Percentiles rank a stretch among this genome's conserved stretches.
These are phyloP conservation scores for Penicillium fuscoglaucum DNA, from an alignment of 2,329 filamentous ascomycete species.

Conservation along the genomic window DNA sequence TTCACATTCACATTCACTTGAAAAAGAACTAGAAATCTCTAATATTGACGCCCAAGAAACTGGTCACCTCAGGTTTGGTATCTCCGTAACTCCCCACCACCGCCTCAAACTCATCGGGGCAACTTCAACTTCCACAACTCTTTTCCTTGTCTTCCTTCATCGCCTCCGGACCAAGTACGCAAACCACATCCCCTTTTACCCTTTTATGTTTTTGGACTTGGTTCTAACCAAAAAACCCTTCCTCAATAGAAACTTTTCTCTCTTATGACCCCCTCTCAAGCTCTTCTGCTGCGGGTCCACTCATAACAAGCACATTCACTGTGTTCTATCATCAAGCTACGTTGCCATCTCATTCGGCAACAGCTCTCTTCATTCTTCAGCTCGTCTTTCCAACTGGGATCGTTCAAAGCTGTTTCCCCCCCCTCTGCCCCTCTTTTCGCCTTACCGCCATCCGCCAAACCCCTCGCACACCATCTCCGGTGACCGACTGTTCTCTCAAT, in stretches of 20 bases:
- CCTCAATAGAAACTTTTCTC: conserved; percentile 10
- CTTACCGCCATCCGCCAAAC: conserved; percentile 18
- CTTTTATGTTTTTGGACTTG: not conserved
- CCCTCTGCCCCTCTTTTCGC: conserved; percentile 16
- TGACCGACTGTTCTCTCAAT: conserved; percentile 14
- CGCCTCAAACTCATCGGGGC: conserved; percentile 19
- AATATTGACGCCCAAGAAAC: not conserved
- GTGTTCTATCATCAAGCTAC: conserved; percentile 5
- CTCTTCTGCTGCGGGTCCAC: conserved; percentile 24
- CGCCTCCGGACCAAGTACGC: conserved; percentile 8
- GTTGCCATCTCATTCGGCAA: conserved; percentile 14
- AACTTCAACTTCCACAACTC: conserved; percentile 18
- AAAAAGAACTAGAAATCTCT: not conserved
- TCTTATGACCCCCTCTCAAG: conserved; percentile 25
- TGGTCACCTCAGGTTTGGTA: not conserved
- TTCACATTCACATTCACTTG: not conserved
- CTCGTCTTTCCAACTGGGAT: not conserved
- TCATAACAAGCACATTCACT: conserved; percentile 21
- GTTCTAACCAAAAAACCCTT: not conserved
- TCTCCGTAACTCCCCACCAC: conserved; percentile 21
- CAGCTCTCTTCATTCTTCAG: not conserved
- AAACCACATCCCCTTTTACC: not conserved
- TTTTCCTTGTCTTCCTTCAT: conserved; percentile 13
- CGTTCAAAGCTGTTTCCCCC: conserved; percentile 24
- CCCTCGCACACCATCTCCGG: conserved; percentile 22